Evolutionary conservation across 352 stramenopile species (phyloP), one percentile per base, ranked within the genome.

Genomic region (Pythium aristosporum): DNA sequence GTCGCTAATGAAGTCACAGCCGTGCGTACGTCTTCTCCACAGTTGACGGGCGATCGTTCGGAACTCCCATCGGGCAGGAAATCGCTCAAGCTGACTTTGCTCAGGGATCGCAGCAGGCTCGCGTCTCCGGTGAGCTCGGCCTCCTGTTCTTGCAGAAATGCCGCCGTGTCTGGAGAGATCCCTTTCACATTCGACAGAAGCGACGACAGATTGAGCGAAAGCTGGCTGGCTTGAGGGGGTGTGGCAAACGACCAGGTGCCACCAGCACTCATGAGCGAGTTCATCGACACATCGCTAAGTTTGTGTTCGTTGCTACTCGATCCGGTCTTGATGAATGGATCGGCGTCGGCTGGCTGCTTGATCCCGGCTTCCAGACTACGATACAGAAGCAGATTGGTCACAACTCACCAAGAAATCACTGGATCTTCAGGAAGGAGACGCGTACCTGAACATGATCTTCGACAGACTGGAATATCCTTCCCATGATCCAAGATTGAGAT

Each of bases 391-490:
- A 25, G 46, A 21, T 13, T 16, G 50, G 15, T 12, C 18, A 21
- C 9, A 59, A 39, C 12, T 30, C 20, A 25, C 15, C 9, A 9
- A 8, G 2, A 16, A 36, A 1, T 43, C 13, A 21, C 10, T 48
- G 37, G 3, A 32, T 37, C 3, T 1, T 16, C 1, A 21, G 2
- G 13, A 16, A 46, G 21, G 23, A 43, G 1, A 0, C 15, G 46
- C 50, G n/a, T 53, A 86, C 81, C 77, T 91, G 68, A 88, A 83
- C 68, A 91, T 83, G 56, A 89, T 69, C 63, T 80, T 87, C 11
- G 82, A 91, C 49, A 91, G 37, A 21, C 73, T 79, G n/a, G 82
- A 86, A 52, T 88, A 91, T n/a, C 78, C 79, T 60, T 91, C 80
- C 82, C 82, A 91, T 1, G 74, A 76, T 23, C 65, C 73, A 16